Percentiles rank a stretch among this genome's conserved stretches.
These are phyloP conservation scores for Candida ulmi DNA, from an alignment of 805 yeast species.

Conservation along the genomic window DNA sequence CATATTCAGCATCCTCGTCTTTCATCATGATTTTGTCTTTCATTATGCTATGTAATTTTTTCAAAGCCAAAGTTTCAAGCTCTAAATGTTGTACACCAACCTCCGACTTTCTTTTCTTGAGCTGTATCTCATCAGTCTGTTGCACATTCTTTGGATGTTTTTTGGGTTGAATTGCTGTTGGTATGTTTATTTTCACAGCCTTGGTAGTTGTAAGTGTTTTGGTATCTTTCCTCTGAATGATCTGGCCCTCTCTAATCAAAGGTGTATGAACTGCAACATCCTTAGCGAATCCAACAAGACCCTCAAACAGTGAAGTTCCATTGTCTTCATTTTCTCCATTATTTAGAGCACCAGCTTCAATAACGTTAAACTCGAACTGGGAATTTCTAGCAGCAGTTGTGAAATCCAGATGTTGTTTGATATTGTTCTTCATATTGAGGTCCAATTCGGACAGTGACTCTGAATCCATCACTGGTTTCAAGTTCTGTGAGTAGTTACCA, in stretches of 20 bases:
- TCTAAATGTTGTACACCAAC: slow-evolving; percentile 12
- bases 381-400: slow-evolving; percentile 2
- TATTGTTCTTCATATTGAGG: not conserved
- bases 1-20: slow-evolving; percentile 24
- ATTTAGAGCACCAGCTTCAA: not conserved
- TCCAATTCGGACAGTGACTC: not conserved
- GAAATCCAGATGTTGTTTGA: not conserved
- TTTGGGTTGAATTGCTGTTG: not conserved
- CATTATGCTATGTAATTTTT: slow-evolving; percentile 7
- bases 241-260: slow-evolving; percentile 2
- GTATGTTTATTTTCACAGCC: not conserved
- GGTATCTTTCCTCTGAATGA: not conserved
- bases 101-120: slow-evolving; percentile 16
- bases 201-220: not conserved
- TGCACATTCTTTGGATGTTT: not conserved
- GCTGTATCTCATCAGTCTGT: not conserved
- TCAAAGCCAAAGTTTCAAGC: slow-evolving; percentile 9
- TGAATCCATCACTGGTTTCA: slow-evolving; percentile 1
- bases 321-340: not conserved
- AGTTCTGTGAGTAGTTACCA: slow-evolving; percentile 2
- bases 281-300: slow-evolving; percentile 8
- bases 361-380: slow-evolving; percentile 3
- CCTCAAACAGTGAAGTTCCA: slow-evolving; percentile 11
- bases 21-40: slow-evolving; percentile 13
- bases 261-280: slow-evolving; percentile 1